phyloP scores from a whole-genome alignment of 2,329 filamentous ascomycete genomes.

The Epicoccum sorghinum region DNA sequence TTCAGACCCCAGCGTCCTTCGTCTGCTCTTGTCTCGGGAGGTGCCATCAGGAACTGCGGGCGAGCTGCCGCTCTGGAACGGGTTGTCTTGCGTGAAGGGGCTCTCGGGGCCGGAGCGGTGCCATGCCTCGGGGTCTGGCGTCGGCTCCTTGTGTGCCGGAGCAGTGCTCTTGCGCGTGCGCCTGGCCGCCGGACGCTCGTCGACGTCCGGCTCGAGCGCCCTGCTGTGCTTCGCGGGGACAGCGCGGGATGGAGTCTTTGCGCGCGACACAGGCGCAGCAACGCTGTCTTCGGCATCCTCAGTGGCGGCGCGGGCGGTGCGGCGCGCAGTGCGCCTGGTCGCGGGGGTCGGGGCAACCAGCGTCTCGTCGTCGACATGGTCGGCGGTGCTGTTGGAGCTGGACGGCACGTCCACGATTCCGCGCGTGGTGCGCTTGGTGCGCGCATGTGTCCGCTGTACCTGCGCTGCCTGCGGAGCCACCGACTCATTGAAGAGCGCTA shows the following conservation, averaged over 20 bases:
- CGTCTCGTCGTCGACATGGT: conserved; percentile 59
- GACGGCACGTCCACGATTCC: conserved; percentile 76
- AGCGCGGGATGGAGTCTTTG: conserved; percentile 45
- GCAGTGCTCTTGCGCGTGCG: conserved; percentile 49
- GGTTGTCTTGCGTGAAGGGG: conserved; percentile 87
- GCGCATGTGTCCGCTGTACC: conserved; percentile 74
- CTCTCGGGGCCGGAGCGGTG: conserved; percentile 57
- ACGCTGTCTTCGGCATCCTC: conserved; percentile 26
- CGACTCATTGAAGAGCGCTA: conserved; percentile 81
- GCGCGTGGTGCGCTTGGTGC: conserved; percentile 82
- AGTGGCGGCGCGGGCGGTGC: conserved; percentile 53
- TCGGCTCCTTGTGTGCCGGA: conserved; percentile 52
- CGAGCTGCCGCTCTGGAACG: conserved; percentile 86
- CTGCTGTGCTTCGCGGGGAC: conserved; percentile 54
- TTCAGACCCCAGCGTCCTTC: conserved; percentile 57
- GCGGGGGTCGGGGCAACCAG: conserved; percentile 53
- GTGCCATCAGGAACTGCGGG: conserved; percentile 54
- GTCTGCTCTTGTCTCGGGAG: conserved; percentile 53
- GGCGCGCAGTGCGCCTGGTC: conserved; percentile 37
- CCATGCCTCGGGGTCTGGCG: conserved; percentile 57
- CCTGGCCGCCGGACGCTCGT: conserved; percentile 42
- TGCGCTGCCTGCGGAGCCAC: conserved; percentile 79
- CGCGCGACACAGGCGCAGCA: conserved; percentile 23
- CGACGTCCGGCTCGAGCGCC: conserved; percentile 42
- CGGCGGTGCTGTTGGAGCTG: conserved; percentile 67